These are phyloP conservation scores for Aspergillus neotritici DNA, from an alignment of 2,329 filamentous ascomycete species.

Conservation along the genomic window DNA sequence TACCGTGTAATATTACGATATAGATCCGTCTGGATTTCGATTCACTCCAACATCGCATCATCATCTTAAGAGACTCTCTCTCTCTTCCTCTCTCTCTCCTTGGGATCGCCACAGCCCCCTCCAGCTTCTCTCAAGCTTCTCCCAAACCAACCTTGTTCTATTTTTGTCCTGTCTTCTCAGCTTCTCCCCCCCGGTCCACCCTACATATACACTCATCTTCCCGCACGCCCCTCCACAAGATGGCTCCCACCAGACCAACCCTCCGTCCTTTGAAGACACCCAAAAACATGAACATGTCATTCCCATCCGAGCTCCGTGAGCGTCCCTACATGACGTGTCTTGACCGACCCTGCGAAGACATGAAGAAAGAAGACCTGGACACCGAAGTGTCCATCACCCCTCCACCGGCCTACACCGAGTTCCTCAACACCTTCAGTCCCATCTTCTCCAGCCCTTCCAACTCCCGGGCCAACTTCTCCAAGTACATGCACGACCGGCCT, in stretches of 20 bases:
- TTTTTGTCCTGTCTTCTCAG: not conserved
- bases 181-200: not conserved
- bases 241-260: slow-evolving; percentile 27
- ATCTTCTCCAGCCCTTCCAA: slow-evolving; percentile 64
- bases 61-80: not conserved
- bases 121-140: slow-evolving; percentile 1
- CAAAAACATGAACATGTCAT: slow-evolving; percentile 28
- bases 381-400: slow-evolving; percentile 82
- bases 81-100: not conserved
- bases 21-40: not conserved
- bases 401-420: slow-evolving; percentile 82
- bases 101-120: not conserved
- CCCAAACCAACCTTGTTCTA: not conserved
- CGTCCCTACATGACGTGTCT: slow-evolving; percentile 51
- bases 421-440: slow-evolving; percentile 72
- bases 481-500: slow-evolving; percentile 28
- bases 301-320: slow-evolving; percentile 54
- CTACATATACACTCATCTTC: not conserved
- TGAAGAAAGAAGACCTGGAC: slow-evolving; percentile 43
- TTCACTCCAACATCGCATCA: not conserved
- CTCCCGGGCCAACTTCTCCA: slow-evolving; percentile 50
- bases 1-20: not conserved
- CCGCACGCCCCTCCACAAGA: slow-evolving; percentile 3
- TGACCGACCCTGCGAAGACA: slow-evolving; percentile 46
- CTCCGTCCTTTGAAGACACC: slow-evolving; percentile 39